Percentiles rank a stretch among this genome's conserved stretches.
Evolutionary conservation across 2,329 filamentous ascomycete genomes (phyloP).

Genomic region (Aspergillus hiratsukae): DNA sequence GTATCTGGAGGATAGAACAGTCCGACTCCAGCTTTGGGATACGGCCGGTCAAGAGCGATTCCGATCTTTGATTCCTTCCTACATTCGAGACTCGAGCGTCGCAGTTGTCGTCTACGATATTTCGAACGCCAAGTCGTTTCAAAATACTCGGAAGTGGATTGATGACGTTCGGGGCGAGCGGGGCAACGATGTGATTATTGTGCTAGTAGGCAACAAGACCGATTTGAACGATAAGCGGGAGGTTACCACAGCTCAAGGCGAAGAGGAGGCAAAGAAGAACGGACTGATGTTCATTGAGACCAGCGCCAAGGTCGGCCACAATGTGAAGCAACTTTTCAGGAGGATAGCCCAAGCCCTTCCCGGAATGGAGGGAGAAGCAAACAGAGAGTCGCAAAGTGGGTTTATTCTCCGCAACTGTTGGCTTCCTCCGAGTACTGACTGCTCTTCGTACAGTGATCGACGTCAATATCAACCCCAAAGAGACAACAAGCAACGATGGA

Average conservation of each 20-base stretch:
- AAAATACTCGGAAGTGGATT: conserved; percentile 99
- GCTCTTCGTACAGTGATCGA: conserved; percentile 68
- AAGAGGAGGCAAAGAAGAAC: conserved; percentile 97
- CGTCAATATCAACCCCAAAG: conserved; percentile 74
- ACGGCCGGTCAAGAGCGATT: conserved; percentile 97
- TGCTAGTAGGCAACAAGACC: conserved; percentile 98
- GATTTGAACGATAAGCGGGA: conserved; percentile 98
- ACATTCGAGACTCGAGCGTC: conserved; percentile 96
- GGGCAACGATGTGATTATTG: conserved; percentile 98
- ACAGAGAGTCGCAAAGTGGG: conserved; percentile 76
- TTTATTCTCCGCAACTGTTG: conserved; percentile 19
- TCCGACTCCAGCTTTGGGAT: conserved; percentile 96
- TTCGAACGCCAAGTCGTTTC: conserved; percentile 93
- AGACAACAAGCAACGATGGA: conserved; percentile 65
- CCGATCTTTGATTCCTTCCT: conserved; percentile 92
- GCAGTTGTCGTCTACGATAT: conserved; percentile 99
- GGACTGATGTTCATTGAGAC: conserved; percentile 99
- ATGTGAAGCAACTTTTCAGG: conserved; percentile 96
- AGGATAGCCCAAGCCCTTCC: conserved; percentile 96
- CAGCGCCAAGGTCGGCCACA: conserved; percentile 94
- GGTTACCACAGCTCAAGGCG: conserved; percentile 91
- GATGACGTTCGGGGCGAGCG: conserved; percentile 95
- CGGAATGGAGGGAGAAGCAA: conserved; percentile 90
- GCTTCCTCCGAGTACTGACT: conserved; percentile 20
- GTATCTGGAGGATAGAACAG: conserved; percentile 98